Percentiles rank a stretch among this genome's conserved stretches.
Conservation (phyloP, 2,329 filamentous ascomycete species). For the Ophiocordyceps australis region DNA sequence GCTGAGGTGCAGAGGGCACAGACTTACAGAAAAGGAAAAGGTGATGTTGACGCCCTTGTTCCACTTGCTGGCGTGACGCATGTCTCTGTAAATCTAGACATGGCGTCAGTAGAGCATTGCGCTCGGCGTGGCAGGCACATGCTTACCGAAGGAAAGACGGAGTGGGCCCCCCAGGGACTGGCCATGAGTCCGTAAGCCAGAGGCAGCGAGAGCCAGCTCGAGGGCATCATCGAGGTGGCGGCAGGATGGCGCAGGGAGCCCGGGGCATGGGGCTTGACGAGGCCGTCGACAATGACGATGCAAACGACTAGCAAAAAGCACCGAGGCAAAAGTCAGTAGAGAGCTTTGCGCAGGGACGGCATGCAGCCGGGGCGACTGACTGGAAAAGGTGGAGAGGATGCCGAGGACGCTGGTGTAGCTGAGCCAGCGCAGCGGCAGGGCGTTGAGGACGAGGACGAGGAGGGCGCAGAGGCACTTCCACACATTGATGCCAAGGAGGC, state of each 20-base stretch:
- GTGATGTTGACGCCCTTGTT: slow-evolving; percentile 55
- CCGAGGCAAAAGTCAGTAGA: slow-evolving; percentile 1
- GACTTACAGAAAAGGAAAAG: slow-evolving; percentile 63
- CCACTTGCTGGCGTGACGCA: slow-evolving; percentile 68
- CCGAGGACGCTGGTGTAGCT: slow-evolving; percentile 86
- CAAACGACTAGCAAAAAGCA: slow-evolving; percentile 65
- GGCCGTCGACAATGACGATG: slow-evolving; percentile 70
- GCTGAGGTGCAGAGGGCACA: neutral
- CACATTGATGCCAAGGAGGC: slow-evolving; percentile 39
- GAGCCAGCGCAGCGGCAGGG: slow-evolving; percentile 64
- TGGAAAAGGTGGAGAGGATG: slow-evolving; percentile 78
- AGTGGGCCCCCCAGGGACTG: slow-evolving; percentile 48
- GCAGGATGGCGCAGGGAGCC: slow-evolving; percentile 74
- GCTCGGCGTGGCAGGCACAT: neutral
- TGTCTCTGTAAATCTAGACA: slow-evolving; percentile 38
- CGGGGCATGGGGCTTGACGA: slow-evolving; percentile 60
- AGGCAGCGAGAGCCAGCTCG: slow-evolving; percentile 73
- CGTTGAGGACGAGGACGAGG: slow-evolving; percentile 65
- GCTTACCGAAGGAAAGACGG: slow-evolving; percentile 58
- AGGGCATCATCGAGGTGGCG: slow-evolving; percentile 62
- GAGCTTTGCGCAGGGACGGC: neutral
- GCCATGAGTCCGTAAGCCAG: slow-evolving; percentile 82
- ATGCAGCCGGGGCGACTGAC: slow-evolving; percentile 31
- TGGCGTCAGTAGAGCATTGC: neutral
- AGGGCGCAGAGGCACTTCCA: slow-evolving; percentile 81